Evolutionary conservation across 108 stramenopile species (phyloP).

Genomic region (Chaetoceros tenuissimus): DNA sequence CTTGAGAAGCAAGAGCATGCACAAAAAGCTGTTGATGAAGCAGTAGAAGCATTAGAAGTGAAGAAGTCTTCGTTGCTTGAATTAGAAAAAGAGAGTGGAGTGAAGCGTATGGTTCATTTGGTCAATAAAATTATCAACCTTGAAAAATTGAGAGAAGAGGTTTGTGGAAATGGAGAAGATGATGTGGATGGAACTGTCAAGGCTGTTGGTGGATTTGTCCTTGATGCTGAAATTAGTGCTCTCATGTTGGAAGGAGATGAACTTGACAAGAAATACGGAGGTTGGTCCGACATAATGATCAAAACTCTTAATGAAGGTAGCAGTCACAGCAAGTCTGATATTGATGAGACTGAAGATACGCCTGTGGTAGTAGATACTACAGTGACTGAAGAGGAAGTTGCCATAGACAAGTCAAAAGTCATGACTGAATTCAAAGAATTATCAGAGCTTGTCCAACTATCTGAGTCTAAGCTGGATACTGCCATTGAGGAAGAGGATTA

Average conservation of each 20-base stretch:
- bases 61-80: constrained; percentile 48
- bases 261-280: constrained; percentile 56
- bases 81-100: constrained; percentile 41
- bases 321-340: background rate
- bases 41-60: constrained; percentile 30
- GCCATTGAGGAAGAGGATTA: constrained; percentile 42
- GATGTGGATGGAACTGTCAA: constrained; percentile 39
- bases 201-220: constrained; percentile 58
- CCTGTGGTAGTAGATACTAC: constrained; percentile 13
- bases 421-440: constrained; percentile 26
- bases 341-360: constrained; percentile 11
- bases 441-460: constrained; percentile 14
- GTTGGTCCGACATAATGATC: constrained; percentile 37
- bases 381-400: background rate
- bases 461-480: constrained; percentile 26
- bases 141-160: constrained; percentile 19
- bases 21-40: constrained; percentile 32
- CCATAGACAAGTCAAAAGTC: background rate
- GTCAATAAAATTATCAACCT: constrained; percentile 45
- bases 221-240: constrained; percentile 59
- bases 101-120: constrained; percentile 40
- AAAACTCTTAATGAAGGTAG: constrained; percentile 2
- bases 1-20: constrained; percentile 32
- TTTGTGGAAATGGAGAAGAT: constrained; percentile 24
- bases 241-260: constrained; percentile 42